Evolutionary conservation across 345 rosid species (phyloP).

Genomic region (Kernera saxatilis): DNA sequence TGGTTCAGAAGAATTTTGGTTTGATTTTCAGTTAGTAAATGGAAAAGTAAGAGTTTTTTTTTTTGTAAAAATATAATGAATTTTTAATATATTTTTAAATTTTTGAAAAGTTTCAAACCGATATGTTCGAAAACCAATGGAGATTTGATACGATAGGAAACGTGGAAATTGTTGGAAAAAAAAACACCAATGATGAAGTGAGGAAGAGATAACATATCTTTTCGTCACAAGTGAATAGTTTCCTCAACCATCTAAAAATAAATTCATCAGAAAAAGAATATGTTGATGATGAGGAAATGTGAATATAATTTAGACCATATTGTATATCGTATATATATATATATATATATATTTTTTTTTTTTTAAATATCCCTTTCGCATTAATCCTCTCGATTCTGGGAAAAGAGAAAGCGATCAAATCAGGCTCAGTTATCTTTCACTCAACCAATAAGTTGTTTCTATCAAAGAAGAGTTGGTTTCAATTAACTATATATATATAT

Average conservation of each 20-base stretch:
- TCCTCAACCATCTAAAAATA: neutral
- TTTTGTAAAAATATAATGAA: too few relatives aligned
- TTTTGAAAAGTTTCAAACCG: too few relatives aligned
- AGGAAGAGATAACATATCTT: neutral
- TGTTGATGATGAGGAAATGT: neutral
- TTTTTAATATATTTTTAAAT: too few relatives aligned
- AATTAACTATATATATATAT: neutral
- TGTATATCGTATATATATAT: too few relatives aligned
- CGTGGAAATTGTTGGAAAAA: neutral
- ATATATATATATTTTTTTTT: too few relatives aligned
- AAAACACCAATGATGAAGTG: neutral
- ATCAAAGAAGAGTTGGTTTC: neutral
- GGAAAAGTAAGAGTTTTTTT: too few relatives aligned
- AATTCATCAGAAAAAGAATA: neutral
- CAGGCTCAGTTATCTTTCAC: neutral
- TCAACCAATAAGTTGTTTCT: neutral
- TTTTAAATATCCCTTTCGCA: neutral
- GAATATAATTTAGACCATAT: neutral
- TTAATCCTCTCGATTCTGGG: neutral
- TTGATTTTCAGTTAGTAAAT: too few relatives aligned
- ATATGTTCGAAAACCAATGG: neutral
- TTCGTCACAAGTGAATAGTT: slow-evolving; percentile 3
- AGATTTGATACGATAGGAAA: neutral
- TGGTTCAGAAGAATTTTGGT: neutral
- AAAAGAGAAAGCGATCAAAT: slow-evolving; percentile 1